These are phyloP conservation scores for Cercophora samala DNA, from an alignment of 495 filamentous ascomycete species.

Conservation along the genomic window DNA sequence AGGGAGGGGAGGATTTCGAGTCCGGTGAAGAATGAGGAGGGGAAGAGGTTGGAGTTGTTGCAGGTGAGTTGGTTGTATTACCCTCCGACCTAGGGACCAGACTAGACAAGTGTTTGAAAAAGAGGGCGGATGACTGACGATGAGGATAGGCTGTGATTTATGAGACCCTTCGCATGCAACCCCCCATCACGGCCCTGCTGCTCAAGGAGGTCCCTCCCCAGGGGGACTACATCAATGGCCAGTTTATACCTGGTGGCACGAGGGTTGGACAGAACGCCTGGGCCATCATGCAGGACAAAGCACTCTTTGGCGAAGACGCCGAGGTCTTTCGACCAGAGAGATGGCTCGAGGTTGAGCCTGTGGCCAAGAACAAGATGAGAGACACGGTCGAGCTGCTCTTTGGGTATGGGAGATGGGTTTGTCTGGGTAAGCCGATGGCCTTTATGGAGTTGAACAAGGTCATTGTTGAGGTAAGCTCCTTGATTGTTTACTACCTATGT, in stretches of 20 bases:
- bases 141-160: constrained; percentile 42
- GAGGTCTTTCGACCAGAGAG: constrained; percentile 50
- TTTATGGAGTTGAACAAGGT: constrained; percentile 49
- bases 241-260: constrained; percentile 51
- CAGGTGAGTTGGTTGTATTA: constrained; percentile 9
- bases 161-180: constrained; percentile 49
- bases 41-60: constrained; percentile 41
- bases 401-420: constrained; percentile 37
- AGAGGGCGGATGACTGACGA: background rate
- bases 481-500: background rate
- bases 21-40: constrained; percentile 40
- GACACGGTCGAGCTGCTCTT: constrained; percentile 27
- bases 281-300: constrained; percentile 31
- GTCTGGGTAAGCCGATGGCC: constrained; percentile 38
- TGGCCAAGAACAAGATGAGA: constrained; percentile 34
- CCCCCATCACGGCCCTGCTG: constrained; percentile 35
- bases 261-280: constrained; percentile 49
- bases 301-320: constrained; percentile 46
- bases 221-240: constrained; percentile 49
- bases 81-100: no score
- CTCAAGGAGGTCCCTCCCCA: constrained; percentile 47
- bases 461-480: constrained; percentile 45
- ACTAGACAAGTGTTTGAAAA: no score
- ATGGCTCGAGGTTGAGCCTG: constrained; percentile 45
- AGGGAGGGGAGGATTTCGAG: constrained; percentile 34